Conservation (phyloP, 768 basidiomycete genomes). For the Imleria badia region DNA sequence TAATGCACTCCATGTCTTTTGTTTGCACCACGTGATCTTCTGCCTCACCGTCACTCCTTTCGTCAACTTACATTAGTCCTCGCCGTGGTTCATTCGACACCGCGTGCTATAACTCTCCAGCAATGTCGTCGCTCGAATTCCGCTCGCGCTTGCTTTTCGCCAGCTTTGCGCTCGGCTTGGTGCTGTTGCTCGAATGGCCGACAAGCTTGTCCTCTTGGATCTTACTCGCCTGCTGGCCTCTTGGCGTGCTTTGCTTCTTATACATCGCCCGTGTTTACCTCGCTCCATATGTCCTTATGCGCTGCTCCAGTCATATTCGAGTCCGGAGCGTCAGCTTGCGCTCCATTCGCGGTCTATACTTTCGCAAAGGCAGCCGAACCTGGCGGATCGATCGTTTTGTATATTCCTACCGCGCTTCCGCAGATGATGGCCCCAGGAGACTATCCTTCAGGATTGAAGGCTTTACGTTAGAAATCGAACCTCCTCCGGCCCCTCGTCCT, state of each 20-base stretch:
- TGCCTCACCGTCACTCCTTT: neutral
- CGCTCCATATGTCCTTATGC: constrained; percentile 60
- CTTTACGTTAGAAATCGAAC: constrained; percentile 49
- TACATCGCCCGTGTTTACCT: constrained; percentile 66
- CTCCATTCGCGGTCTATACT: constrained; percentile 75
- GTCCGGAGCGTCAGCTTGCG: constrained; percentile 73
- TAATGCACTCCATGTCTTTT: constrained; percentile 18
- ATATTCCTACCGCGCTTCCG: constrained; percentile 51
- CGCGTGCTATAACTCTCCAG: constrained; percentile 1
- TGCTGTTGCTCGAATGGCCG: constrained; percentile 22
- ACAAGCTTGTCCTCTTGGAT: constrained; percentile 36
- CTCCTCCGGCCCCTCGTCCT: constrained; percentile 16
- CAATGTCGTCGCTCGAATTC: constrained; percentile 8
- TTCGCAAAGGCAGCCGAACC: constrained; percentile 52
- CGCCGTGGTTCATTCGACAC: neutral
- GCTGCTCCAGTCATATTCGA: constrained; percentile 59
- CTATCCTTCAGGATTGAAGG: constrained; percentile 66
- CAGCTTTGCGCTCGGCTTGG: constrained; percentile 9
- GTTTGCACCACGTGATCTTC: constrained; percentile 15
- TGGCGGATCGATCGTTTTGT: constrained; percentile 70
- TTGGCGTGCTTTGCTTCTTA: constrained; percentile 52
- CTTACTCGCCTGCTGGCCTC: constrained; percentile 46
- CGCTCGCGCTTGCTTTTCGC: constrained; percentile 10
- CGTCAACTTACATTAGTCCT: neutral
- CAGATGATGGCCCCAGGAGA: constrained; percentile 48